Conservation (phyloP, 2,329 filamentous ascomycete genomes). For the Fusarium foetens region DNA sequence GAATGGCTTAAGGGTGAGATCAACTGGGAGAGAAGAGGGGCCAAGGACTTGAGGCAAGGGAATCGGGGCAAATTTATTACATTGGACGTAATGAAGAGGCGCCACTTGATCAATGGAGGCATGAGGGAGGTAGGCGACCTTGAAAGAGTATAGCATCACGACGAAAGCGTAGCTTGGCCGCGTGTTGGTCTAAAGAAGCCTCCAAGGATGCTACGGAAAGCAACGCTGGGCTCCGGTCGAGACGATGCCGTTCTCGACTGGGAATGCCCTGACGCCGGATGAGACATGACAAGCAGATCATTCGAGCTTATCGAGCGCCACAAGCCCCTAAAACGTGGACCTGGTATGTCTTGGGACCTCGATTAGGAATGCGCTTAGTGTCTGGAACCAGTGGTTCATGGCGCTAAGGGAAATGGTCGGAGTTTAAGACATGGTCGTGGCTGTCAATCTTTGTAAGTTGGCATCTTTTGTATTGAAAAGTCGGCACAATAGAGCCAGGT, state of each 20-base stretch:
- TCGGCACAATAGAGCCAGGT: not conserved
- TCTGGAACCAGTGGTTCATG: constrained; percentile 14
- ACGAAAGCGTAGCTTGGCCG: constrained; percentile 27
- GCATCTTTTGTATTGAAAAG: not conserved
- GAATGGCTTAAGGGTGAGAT: constrained; percentile 25
- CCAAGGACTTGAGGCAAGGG: constrained; percentile 15
- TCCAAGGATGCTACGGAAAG: constrained; percentile 26
- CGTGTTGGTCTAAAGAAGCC: constrained; percentile 4
- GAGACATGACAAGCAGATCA: not conserved
- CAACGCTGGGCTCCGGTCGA: constrained; percentile 12
- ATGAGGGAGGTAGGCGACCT: not conserved
- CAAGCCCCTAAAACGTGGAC: constrained; percentile 31
- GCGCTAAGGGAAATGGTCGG: constrained; percentile 8
- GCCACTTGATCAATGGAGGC: constrained; percentile 7
- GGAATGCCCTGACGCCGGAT: constrained; percentile 10
- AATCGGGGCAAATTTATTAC: constrained; percentile 30
- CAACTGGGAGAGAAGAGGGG: constrained; percentile 7
- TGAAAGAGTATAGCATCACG: constrained; percentile 13
- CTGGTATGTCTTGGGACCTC: constrained; percentile 28
- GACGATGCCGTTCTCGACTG: constrained; percentile 24
- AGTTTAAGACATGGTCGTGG: constrained; percentile 7
- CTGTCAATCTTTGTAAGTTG: not conserved
- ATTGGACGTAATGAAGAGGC: constrained; percentile 7
- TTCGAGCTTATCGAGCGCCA: constrained; percentile 17
- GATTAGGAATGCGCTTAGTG: constrained; percentile 34